Base-by-base conservation (phyloP, 208 protist genomes). In the Leishmania aethiopica region DNA sequence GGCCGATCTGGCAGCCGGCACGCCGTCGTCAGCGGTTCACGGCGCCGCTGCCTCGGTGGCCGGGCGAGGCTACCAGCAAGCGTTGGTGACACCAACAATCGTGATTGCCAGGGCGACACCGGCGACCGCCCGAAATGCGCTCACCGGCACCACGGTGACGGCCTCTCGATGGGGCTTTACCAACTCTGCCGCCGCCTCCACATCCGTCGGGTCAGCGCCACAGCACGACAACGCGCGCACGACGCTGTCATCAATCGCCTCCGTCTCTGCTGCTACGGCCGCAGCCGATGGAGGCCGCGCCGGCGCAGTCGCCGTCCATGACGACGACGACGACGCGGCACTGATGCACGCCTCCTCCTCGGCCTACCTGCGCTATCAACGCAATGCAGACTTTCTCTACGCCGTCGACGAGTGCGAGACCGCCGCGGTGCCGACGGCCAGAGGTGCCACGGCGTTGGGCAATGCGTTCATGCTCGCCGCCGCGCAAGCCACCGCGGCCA, bases 301-400 rank as follows among this genome's bases (percentile, higher is more conserved):
- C 75, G 47, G 59, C 74, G 19, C 53, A 11, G 25, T 47, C 53
- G 53, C 10, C 4, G 74, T 22, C 19, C 15, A 78, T 42, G 74
- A 78, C 74, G 22, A 62, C n/a, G 40, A 51, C 8, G 55, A 51
- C 8, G 55, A 47, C 0, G 42, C 51, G 13, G 73, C 51, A 57
- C 32, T 62, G 11, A 35, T 55, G 73, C 51, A 40, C 28, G 59
- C 75, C 55, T 69, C 75, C 66, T 40, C 75, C 35, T 55, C 70
- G 7, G 81, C 77, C 0, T 74, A 75, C 32, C 35, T 85, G 53
- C 73, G 32, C 32, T 85, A 85, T 67, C 72, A 42, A 19, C 77
- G 71, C 6, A 70, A 85, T 57, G 60, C 59, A 10, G 77, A 85
- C 47, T 85, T 85, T 64, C 77, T 85, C 10, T 82, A 76, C 59